phyloP scores from a whole-genome alignment of 2,329 filamentous ascomycete species.

The Plectosphaerella plurivora region DNA sequence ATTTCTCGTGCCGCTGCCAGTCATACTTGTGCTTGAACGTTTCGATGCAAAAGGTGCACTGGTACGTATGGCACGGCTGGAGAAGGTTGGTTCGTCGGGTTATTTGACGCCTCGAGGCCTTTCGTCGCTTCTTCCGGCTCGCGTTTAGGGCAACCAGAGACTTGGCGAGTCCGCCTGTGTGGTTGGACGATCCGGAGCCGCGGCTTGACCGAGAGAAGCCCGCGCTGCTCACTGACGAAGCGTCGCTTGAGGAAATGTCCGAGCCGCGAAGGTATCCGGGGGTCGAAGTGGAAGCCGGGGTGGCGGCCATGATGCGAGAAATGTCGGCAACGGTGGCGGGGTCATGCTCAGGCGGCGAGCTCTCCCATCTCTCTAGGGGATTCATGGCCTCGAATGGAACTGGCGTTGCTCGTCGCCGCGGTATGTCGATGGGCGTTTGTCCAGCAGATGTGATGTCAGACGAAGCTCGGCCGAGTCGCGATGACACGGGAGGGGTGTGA shows the following conservation, averaged over 20 bases:
- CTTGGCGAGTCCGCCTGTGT: conserved; percentile 20
- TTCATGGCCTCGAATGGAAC: conserved; percentile 18
- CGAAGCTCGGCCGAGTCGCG: conserved; percentile 42
- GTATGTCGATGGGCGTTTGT: conserved; percentile 49
- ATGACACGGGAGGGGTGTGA: conserved; percentile 40
- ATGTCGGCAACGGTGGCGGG: conserved; percentile 13
- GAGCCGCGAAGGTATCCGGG: conserved; percentile 10
- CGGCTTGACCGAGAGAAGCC: conserved; percentile 7
- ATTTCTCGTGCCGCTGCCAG: conserved; percentile 46
- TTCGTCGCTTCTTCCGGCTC: conserved; percentile 2
- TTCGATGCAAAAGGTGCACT: conserved; percentile 43
- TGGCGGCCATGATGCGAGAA: conserved; percentile 13
- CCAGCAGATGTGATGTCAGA: conserved; percentile 14
- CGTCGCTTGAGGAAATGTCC: conserved; percentile 16
- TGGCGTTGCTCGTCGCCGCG: conserved; percentile 33
- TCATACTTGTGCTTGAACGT: conserved; percentile 39
- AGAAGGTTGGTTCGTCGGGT: background rate
- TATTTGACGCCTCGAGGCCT: background rate
- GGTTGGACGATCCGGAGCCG: conserved; percentile 15
- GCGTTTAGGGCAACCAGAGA: conserved; percentile 10
- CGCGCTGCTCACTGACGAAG: conserved; percentile 5
- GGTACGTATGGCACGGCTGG: conserved; percentile 18
- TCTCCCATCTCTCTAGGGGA: conserved; percentile 12
- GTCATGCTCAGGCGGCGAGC: conserved; percentile 18
- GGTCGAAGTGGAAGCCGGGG: background rate